phyloP scores from a whole-genome alignment of 768 basidiomycete genomes.

The Kwoniella bestiolae region DNA sequence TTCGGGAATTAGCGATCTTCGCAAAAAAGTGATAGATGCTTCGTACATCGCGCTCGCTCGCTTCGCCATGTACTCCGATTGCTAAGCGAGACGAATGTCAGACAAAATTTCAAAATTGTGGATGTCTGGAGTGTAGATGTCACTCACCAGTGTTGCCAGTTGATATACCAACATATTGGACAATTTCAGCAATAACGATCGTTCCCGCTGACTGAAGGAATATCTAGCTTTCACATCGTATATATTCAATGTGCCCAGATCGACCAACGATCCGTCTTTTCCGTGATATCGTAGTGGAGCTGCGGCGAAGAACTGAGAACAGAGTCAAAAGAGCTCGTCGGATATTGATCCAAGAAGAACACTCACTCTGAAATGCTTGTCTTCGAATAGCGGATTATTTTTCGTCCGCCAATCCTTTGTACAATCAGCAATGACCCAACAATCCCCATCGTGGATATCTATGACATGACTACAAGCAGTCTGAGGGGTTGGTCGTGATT shows the following conservation, averaged over 20 bases:
- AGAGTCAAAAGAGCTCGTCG: constrained; percentile 10
- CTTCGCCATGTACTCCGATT: constrained; percentile 47
- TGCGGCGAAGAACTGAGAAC: constrained; percentile 39
- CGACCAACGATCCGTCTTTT: constrained; percentile 22
- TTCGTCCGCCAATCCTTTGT: constrained; percentile 41
- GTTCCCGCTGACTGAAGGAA: constrained; percentile 34
- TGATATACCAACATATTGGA: constrained; percentile 54
- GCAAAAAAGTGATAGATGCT: constrained; percentile 41
- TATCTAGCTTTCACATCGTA: constrained; percentile 31
- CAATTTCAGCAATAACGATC: constrained; percentile 39
- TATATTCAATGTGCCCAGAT: constrained; percentile 46
- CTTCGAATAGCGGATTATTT: constrained; percentile 26
- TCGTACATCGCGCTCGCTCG: constrained; percentile 39
- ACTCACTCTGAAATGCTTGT: constrained; percentile 28
- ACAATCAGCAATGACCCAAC: constrained; percentile 37
- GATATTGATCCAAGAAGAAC: not conserved
- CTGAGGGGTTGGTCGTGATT: not conserved
- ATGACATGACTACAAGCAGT: constrained; percentile 20
- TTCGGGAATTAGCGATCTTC: constrained; percentile 35
- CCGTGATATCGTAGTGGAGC: constrained; percentile 38
- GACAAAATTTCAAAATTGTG: not conserved
- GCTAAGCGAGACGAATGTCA: constrained; percentile 15
- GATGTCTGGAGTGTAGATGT: not conserved
- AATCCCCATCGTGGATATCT: constrained; percentile 1
- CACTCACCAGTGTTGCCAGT: constrained; percentile 45